phyloP scores from a whole-genome alignment of 2,329 filamentous ascomycete species.

The Periconia sp. region DNA sequence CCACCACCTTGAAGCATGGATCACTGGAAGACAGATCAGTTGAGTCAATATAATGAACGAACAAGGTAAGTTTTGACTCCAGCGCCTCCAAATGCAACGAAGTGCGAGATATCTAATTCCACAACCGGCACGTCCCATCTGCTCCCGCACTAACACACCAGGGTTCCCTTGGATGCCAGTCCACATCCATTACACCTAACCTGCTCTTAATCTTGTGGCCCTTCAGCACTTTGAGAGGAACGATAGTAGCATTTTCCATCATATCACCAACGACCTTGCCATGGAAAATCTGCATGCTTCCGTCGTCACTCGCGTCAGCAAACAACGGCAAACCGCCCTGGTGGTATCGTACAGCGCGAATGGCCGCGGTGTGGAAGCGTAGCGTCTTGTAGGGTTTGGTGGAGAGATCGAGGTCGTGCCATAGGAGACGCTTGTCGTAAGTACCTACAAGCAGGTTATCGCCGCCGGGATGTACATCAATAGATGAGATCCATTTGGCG shows the following conservation, averaged over 20 bases:
- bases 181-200: constrained; percentile 87
- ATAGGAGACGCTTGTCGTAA: constrained; percentile 89
- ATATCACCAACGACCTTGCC: constrained; percentile 92
- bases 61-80: background rate
- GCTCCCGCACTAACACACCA: constrained; percentile 95
- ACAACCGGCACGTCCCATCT: constrained; percentile 88
- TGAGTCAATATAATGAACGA: background rate
- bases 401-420: constrained; percentile 95
- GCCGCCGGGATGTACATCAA: constrained; percentile 89
- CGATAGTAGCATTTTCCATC: constrained; percentile 95
- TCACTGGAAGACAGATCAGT: background rate
- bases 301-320: constrained; percentile 93
- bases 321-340: constrained; percentile 78
- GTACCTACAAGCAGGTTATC: constrained; percentile 94
- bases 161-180: constrained; percentile 93
- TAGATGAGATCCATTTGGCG: constrained; percentile 89
- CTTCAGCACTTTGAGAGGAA: constrained; percentile 89
- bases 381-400: constrained; percentile 93
- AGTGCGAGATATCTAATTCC: constrained; percentile 56
- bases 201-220: constrained; percentile 86
- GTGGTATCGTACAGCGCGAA: constrained; percentile 87
- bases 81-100: constrained; percentile 1
- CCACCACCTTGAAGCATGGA: no score
- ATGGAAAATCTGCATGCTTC: constrained; percentile 93
- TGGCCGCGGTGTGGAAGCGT: constrained; percentile 90